Evolutionary conservation across 768 basidiomycete genomes (phyloP).

Genomic region (Rubroboletus pulcherrimus): DNA sequence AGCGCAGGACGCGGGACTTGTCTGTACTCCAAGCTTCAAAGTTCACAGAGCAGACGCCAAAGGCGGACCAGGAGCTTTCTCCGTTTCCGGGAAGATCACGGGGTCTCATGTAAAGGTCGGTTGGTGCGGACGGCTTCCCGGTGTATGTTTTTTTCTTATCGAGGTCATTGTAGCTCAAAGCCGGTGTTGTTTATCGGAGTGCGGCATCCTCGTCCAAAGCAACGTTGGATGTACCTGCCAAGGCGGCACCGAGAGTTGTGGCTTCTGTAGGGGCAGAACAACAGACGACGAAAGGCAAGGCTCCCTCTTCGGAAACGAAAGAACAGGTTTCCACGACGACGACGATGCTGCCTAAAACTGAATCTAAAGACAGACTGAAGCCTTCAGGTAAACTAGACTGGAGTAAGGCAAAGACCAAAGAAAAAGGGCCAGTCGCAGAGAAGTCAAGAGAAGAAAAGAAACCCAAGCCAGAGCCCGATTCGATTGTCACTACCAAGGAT

Average conservation of each 20-base stretch:
- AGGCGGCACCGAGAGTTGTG: constrained; percentile 8
- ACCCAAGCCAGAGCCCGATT: constrained; percentile 10
- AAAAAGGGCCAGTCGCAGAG: constrained; percentile 15
- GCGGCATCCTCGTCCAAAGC: constrained; percentile 42
- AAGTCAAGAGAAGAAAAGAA: constrained; percentile 17
- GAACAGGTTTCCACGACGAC: constrained; percentile 26
- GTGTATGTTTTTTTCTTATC: not conserved
- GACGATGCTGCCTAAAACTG: constrained; percentile 14
- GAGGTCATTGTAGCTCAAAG: constrained; percentile 13
- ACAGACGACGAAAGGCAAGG: constrained; percentile 22
- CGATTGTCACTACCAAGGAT: not conserved
- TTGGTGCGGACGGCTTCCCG: not conserved
- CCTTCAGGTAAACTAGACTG: constrained; percentile 56
- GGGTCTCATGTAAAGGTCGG: constrained; percentile 45
- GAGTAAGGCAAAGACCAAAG: constrained; percentile 54
- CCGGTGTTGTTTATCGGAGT: not conserved
- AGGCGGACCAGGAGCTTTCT: constrained; percentile 10
- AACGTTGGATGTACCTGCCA: constrained; percentile 34
- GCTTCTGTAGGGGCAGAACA: constrained; percentile 12
- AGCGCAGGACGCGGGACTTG: constrained; percentile 42
- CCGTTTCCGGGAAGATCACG: constrained; percentile 42
- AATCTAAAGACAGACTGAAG: constrained; percentile 30
- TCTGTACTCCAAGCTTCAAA: constrained; percentile 34
- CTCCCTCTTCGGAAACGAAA: constrained; percentile 24
- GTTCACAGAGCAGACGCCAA: constrained; percentile 34